Evolutionary conservation across 2,329 filamentous ascomycete genomes (phyloP).

Genomic region (Fusarium torreyae): DNA sequence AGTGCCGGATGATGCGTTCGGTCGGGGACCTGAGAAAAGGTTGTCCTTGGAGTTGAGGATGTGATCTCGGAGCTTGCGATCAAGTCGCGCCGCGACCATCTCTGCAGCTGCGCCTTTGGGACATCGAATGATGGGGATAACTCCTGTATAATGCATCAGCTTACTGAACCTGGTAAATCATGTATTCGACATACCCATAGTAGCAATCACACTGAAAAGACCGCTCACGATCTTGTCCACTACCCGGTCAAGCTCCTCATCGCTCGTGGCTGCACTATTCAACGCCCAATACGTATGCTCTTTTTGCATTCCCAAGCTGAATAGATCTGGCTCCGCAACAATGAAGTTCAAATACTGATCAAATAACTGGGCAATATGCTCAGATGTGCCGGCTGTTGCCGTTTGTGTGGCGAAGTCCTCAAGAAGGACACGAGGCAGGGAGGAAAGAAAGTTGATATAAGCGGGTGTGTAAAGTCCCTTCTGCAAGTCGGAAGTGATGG

Average conservation of each 20-base stretch:
- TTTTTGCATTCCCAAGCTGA: conserved; percentile 93
- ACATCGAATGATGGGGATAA: conserved; percentile 95
- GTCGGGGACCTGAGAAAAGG: conserved; percentile 83
- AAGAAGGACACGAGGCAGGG: conserved; percentile 88
- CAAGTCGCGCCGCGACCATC: conserved; percentile 93
- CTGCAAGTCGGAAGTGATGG: conserved; percentile 87
- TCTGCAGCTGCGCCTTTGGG: conserved; percentile 94
- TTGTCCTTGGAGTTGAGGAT: conserved; percentile 98
- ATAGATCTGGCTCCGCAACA: conserved; percentile 94
- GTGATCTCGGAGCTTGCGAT: conserved; percentile 95
- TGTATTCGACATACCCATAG: conserved; percentile 79
- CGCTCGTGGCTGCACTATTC: conserved; percentile 91
- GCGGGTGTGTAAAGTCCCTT: conserved; percentile 92
- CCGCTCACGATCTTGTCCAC: conserved; percentile 95
- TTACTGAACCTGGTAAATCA: background rate
- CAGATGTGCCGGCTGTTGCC: conserved; percentile 85
- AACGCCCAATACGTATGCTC: conserved; percentile 94
- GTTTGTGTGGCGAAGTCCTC: conserved; percentile 96
- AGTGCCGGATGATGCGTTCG: conserved; percentile 69
- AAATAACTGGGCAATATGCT: conserved; percentile 91
- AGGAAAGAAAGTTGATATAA: conserved; percentile 97
- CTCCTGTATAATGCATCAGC: conserved; percentile 65
- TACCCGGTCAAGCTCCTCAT: conserved; percentile 88
- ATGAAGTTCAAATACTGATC: conserved; percentile 99
- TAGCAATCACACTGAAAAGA: conserved; percentile 98